Evolutionary conservation across 345 rosid species (phyloP).

Genomic region (Gynandropsis gynandra): DNA sequence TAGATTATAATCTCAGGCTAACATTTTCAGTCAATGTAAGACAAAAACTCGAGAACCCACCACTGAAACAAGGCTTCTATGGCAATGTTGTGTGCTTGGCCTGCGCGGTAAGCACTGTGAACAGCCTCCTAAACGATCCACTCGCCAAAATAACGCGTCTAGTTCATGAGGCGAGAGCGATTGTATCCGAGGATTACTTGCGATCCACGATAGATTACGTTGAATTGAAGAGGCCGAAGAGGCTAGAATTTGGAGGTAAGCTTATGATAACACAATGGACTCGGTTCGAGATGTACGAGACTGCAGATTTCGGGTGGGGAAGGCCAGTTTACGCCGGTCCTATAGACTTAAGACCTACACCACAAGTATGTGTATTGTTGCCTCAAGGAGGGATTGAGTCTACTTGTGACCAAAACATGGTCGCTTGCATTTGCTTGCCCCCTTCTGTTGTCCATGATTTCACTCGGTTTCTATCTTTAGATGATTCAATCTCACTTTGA

Average conservation of each 20-base stretch:
- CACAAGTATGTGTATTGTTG: slow-evolving; percentile 81
- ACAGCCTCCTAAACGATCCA: slow-evolving; percentile 41
- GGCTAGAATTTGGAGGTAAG: slow-evolving; percentile 85
- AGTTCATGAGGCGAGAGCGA: slow-evolving; percentile 56
- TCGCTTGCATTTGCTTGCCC: slow-evolving; percentile 85
- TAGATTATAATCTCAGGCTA: slow-evolving; percentile 59
- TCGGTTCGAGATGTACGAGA: slow-evolving; percentile 66
- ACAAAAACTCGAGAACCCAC: slow-evolving; percentile 48
- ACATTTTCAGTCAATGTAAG: slow-evolving; percentile 83
- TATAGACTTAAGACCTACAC: slow-evolving; percentile 79
- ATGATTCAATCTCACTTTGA: slow-evolving; percentile 12
- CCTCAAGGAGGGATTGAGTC: slow-evolving; percentile 56
- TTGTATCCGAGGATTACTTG: slow-evolving; percentile 66
- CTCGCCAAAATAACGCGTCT: slow-evolving; percentile 43
- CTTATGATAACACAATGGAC: slow-evolving; percentile 92
- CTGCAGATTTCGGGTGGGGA: slow-evolving; percentile 91
- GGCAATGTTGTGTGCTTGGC: slow-evolving; percentile 83
- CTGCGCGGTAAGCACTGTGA: slow-evolving; percentile 56
- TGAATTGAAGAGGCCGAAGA: slow-evolving; percentile 55
- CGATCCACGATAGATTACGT: slow-evolving; percentile 64
- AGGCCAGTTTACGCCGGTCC: slow-evolving; percentile 79
- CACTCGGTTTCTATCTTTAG: slow-evolving; percentile 34
- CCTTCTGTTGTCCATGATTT: slow-evolving; percentile 45
- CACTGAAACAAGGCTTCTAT: slow-evolving; percentile 59
- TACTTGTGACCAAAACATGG: slow-evolving; percentile 39